A percentile compares a stretch with the other conserved stretches of the same genome.
Conservation (phyloP, 345 rosid genomes). For the Capsella bursapastoris region DNA sequence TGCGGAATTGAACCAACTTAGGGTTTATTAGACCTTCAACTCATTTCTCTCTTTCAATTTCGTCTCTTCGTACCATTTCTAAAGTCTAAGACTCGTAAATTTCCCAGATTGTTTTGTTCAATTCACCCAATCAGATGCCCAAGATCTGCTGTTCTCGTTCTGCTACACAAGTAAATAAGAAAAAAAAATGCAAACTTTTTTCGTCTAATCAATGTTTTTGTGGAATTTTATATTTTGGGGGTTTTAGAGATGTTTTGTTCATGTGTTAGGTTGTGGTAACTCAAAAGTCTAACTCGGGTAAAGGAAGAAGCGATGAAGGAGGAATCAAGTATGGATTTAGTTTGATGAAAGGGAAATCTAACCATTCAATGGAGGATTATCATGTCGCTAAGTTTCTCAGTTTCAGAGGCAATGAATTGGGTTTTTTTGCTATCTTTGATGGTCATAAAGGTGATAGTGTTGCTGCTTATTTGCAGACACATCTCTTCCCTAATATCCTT, state of each 20-base stretch:
- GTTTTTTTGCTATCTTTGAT: constrained; percentile 77
- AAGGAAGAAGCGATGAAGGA: constrained; percentile 59
- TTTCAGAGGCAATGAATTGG: constrained; percentile 59
- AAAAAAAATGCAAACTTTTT: background rate
- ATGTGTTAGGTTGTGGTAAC: background rate
- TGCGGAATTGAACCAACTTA: constrained; percentile 8
- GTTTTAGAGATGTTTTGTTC: background rate
- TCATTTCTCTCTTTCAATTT: constrained; percentile 8
- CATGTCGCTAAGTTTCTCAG: constrained; percentile 70
- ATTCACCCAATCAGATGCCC: constrained; percentile 16
- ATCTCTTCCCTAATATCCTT: constrained; percentile 67
- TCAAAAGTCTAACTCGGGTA: constrained; percentile 48
- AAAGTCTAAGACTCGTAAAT: background rate
- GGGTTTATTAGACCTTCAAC: constrained; percentile 20
- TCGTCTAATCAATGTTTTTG: background rate
- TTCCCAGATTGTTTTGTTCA: background rate
- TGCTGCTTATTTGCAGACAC: constrained; percentile 69
- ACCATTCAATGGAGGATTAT: constrained; percentile 83
- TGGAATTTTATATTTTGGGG: background rate
- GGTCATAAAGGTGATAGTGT: constrained; percentile 75
- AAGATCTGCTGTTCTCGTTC: constrained; percentile 39
- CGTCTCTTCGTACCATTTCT: background rate
- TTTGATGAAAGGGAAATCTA: constrained; percentile 67
- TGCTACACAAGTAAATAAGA: constrained; percentile 22
- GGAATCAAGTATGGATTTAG: constrained; percentile 64